A percentile compares a stretch with the other conserved stretches of the same genome.
These are phyloP conservation scores for Pestalotiopsis sp. DNA, from an alignment of 2,329 filamentous ascomycete species.

Conservation along the genomic window DNA sequence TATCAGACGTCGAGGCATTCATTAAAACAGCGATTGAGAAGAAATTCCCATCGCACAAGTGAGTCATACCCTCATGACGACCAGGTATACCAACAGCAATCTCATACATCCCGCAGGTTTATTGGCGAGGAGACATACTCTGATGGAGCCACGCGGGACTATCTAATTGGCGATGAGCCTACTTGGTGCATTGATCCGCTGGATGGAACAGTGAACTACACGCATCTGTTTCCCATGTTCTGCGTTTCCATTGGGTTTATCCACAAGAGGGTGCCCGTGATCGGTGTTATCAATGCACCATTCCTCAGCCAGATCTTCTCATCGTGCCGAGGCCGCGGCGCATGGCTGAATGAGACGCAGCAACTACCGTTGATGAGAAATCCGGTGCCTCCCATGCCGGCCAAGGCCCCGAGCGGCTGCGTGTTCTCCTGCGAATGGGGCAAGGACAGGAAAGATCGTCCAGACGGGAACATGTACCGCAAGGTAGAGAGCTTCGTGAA, in stretches of 20 bases:
- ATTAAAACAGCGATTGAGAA: slow-evolving; percentile 61
- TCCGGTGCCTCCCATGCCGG: slow-evolving; percentile 65
- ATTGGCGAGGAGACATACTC: slow-evolving; percentile 79
- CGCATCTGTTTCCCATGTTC: slow-evolving; percentile 80
- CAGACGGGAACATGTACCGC: slow-evolving; percentile 68
- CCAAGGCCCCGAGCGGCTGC: slow-evolving; percentile 67
- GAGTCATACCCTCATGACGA: slow-evolving; percentile 29
- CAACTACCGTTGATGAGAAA: slow-evolving; percentile 64
- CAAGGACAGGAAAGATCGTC: slow-evolving; percentile 69
- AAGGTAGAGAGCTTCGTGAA: slow-evolving; percentile 78
- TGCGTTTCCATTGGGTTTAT: slow-evolving; percentile 77
- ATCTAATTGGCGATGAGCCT: slow-evolving; percentile 64
- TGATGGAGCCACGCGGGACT: slow-evolving; percentile 66
- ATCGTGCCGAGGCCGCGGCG: slow-evolving; percentile 65
- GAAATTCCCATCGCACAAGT: slow-evolving; percentile 70
- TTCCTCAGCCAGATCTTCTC: slow-evolving; percentile 72
- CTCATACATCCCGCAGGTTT: slow-evolving; percentile 54
- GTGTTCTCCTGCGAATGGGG: slow-evolving; percentile 80
- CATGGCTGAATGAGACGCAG: slow-evolving; percentile 69
- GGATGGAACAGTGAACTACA: slow-evolving; percentile 82
- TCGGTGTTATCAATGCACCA: slow-evolving; percentile 75
- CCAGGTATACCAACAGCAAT: not conserved
- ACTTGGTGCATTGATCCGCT: slow-evolving; percentile 80
- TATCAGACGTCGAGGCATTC: slow-evolving; percentile 70
- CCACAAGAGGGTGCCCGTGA: slow-evolving; percentile 58